These are phyloP conservation scores for Neurospora sp. DNA, from an alignment of 495 filamentous ascomycete genomes.

Conservation along the genomic window DNA sequence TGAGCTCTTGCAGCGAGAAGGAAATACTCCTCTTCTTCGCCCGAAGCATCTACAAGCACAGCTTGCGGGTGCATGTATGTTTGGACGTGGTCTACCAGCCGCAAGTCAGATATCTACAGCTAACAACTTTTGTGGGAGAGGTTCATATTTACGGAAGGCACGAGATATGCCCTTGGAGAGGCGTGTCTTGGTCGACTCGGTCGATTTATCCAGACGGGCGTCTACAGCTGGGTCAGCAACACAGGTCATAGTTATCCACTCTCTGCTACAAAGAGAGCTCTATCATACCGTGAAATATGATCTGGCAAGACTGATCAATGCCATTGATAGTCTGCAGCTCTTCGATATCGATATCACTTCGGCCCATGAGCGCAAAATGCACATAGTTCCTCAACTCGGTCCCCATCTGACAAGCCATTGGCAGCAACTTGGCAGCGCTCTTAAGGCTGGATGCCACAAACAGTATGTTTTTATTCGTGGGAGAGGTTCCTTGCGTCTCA, in stretches of 20 bases:
- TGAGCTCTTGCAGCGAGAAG: conserved; percentile 39
- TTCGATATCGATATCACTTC: conserved; percentile 41
- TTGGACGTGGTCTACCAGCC: conserved; percentile 34
- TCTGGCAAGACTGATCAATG: conserved; percentile 40
- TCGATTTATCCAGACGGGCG: conserved; percentile 42
- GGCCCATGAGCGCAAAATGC: conserved; percentile 48
- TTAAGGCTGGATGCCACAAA: conserved; percentile 48
- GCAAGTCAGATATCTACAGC: conserved; percentile 3
- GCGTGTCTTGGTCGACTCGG: conserved; percentile 41
- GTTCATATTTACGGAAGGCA: conserved; percentile 28
- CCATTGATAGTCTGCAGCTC: conserved; percentile 48
- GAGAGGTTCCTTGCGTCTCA: conserved; percentile 23
- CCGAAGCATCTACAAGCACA: conserved; percentile 42
- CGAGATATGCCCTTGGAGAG: conserved; percentile 31
- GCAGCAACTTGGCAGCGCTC: conserved; percentile 45
- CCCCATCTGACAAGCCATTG: conserved; percentile 53
- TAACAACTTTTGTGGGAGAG: not conserved
- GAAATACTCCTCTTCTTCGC: conserved; percentile 44
- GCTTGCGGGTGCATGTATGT: conserved; percentile 50
- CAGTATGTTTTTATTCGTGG: conserved; percentile 44
- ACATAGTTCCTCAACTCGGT: conserved; percentile 45
- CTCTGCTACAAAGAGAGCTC: not conserved
- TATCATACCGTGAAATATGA: conserved; percentile 44
- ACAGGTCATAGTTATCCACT: not conserved
- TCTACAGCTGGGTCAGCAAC: conserved; percentile 26